These are phyloP conservation scores for Neonothopanus nambi DNA, from an alignment of 1,284 basidiomycete species.

Conservation along the genomic window DNA sequence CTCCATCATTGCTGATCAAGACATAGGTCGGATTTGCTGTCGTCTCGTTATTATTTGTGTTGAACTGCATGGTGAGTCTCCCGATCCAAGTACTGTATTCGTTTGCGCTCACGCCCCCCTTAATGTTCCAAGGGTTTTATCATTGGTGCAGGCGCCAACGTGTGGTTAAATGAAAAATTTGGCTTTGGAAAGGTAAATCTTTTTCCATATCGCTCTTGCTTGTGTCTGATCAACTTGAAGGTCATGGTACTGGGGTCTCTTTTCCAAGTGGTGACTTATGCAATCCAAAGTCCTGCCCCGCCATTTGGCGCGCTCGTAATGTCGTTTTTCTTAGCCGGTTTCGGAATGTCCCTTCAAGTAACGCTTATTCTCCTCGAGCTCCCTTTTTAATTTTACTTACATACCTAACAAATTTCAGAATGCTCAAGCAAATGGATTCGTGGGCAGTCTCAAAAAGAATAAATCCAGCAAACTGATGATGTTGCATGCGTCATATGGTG, in stretches of 20 bases:
- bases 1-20: not conserved
- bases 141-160: conserved; percentile 12
- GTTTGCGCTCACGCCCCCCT: not conserved
- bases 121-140: conserved; percentile 9
- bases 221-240: not conserved
- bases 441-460: conserved; percentile 44
- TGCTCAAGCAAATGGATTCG: conserved; percentile 59
- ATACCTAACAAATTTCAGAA: conserved; percentile 35
- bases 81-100: not conserved
- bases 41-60: conserved; percentile 17
- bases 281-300: conserved; percentile 9
- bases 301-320: conserved; percentile 4
- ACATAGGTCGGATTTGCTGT: conserved; percentile 14
- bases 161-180: conserved; percentile 10
- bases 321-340: conserved; percentile 5
- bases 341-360: conserved; percentile 54
- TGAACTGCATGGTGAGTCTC: conserved; percentile 16
- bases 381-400: not conserved
- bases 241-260: conserved; percentile 9
- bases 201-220: not conserved
- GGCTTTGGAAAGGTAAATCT: conserved; percentile 15
- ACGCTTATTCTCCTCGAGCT: conserved; percentile 5
- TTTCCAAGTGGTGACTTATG: conserved; percentile 5
- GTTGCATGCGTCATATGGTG: conserved; percentile 54
- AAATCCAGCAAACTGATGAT: conserved; percentile 52